These are phyloP conservation scores for Simmondsia chinensis DNA, from an alignment of 148 eudicot genomes.

Conservation along the genomic window DNA sequence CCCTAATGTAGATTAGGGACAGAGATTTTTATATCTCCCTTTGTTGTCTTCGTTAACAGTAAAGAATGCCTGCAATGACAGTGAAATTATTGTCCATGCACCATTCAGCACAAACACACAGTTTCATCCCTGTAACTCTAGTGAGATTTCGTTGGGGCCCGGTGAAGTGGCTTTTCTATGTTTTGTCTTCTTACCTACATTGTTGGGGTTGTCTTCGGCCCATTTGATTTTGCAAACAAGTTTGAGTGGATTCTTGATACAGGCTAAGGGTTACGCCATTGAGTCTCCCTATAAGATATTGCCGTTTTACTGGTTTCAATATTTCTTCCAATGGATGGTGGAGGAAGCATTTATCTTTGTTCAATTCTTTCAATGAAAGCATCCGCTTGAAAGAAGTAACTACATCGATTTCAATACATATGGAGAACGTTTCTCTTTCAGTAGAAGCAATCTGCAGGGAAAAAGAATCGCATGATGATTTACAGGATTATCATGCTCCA, in stretches of 20 bases:
- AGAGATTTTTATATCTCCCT: constrained; percentile 47
- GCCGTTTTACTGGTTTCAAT: constrained; percentile 34
- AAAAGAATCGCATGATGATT: constrained; percentile 16
- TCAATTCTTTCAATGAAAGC: constrained; percentile 57
- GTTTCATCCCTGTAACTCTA: constrained; percentile 70
- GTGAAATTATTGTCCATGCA: constrained; percentile 32
- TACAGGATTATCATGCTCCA: constrained; percentile 11
- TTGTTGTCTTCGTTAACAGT: constrained; percentile 47
- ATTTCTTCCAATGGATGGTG: constrained; percentile 45
- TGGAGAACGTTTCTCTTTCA: constrained; percentile 25
- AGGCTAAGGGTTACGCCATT: constrained; percentile 51
- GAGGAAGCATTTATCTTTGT: constrained; percentile 51
- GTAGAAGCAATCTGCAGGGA: constrained; percentile 35
- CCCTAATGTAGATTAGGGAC: constrained; percentile 63
- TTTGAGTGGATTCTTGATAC: constrained; percentile 70
- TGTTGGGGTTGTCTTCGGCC: constrained; percentile 60
- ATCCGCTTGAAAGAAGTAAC: constrained; percentile 60
- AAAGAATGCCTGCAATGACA: constrained; percentile 43
- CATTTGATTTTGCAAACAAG: constrained; percentile 75
- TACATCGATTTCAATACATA: constrained; percentile 36
- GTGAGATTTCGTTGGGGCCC: constrained; percentile 53
- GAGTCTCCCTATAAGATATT: constrained; percentile 60
- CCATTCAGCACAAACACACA: constrained; percentile 73
- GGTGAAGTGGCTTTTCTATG: constrained; percentile 62
- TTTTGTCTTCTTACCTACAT: constrained; percentile 61